Conservation (phyloP, 1,284 basidiomycete species). For the Thelephora terrestris region DNA sequence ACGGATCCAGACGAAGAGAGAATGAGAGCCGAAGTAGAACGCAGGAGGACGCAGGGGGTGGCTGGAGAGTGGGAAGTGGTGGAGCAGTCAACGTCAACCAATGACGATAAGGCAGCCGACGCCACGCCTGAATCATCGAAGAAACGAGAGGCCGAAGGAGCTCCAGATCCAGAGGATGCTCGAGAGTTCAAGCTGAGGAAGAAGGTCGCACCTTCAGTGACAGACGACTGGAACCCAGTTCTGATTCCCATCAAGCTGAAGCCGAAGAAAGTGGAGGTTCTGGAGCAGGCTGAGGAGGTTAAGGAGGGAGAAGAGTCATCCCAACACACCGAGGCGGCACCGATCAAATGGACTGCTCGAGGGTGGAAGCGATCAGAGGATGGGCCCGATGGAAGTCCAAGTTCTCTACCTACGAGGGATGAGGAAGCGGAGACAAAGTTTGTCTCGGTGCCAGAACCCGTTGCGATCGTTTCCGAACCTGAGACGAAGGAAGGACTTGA, state of each 20-base stretch:
- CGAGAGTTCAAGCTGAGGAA: slow-evolving; percentile 58
- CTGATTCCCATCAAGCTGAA: slow-evolving; percentile 52
- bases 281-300: neutral
- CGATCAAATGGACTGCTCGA: slow-evolving; percentile 24
- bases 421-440: slow-evolving; percentile 2
- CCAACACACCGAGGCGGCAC: neutral
- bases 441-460: slow-evolving; percentile 1
- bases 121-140: slow-evolving; percentile 12
- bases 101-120: slow-evolving; percentile 10
- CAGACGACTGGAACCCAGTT: slow-evolving; percentile 65
- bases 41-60: slow-evolving; percentile 54
- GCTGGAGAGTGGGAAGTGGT: slow-evolving; percentile 84
- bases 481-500: slow-evolving; percentile 9
- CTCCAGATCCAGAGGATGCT: slow-evolving; percentile 41
- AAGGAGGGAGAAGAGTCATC: neutral
- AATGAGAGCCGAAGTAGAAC: slow-evolving; percentile 45
- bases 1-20: slow-evolving; percentile 62
- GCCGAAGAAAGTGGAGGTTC: slow-evolving; percentile 35
- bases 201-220: slow-evolving; percentile 46
- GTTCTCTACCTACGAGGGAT: slow-evolving; percentile 9
- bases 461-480: neutral
- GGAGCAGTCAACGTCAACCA: slow-evolving; percentile 18
- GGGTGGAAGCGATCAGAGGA: slow-evolving; percentile 29
- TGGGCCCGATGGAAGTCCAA: neutral
- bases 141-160: slow-evolving; percentile 24